Conservation (phyloP, 2,329 filamentous ascomycete species). For the Ceratocystis eucalypticola region DNA sequence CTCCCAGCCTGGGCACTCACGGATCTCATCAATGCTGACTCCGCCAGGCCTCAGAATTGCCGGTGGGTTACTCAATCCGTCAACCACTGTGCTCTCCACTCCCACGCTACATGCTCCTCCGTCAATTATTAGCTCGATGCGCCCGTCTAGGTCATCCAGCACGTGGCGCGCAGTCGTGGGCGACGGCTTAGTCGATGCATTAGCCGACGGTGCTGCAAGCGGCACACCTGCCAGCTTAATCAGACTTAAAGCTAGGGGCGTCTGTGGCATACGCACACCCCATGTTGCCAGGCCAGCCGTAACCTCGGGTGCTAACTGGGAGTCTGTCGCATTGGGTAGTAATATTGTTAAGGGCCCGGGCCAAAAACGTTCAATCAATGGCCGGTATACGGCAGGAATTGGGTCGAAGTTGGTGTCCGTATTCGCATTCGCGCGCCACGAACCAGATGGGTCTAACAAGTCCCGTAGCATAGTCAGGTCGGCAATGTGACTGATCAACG, state of each 20-base stretch:
- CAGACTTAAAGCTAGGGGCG: constrained; percentile 72
- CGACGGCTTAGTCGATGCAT: constrained; percentile 84
- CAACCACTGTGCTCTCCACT: constrained; percentile 93
- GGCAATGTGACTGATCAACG: constrained; percentile 81
- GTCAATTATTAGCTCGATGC: constrained; percentile 77
- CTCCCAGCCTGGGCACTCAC: constrained; percentile 67
- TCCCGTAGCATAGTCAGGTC: constrained; percentile 62
- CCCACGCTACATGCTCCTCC: constrained; percentile 78
- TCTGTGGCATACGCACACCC: constrained; percentile 72
- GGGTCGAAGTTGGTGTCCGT: constrained; percentile 24
- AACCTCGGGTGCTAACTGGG: constrained; percentile 73
- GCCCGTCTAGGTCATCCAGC: constrained; percentile 64
- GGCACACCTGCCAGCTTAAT: constrained; percentile 66
- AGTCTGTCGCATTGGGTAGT: constrained; percentile 57
- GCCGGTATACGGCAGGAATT: constrained; percentile 62
- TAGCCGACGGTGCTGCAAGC: constrained; percentile 83
- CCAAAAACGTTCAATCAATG: constrained; percentile 77
- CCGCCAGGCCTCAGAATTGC: constrained; percentile 77
- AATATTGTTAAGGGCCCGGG: constrained; percentile 88
- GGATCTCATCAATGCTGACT: constrained; percentile 66
- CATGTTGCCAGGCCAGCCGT: constrained; percentile 77
- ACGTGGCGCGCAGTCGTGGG: constrained; percentile 88
- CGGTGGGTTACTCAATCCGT: constrained; percentile 70
- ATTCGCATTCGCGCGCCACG: constrained; percentile 19
- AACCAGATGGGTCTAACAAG: constrained; percentile 35